phyloP scores from a whole-genome alignment of 2,329 filamentous ascomycete species.

The Penicillium verrucosum region DNA sequence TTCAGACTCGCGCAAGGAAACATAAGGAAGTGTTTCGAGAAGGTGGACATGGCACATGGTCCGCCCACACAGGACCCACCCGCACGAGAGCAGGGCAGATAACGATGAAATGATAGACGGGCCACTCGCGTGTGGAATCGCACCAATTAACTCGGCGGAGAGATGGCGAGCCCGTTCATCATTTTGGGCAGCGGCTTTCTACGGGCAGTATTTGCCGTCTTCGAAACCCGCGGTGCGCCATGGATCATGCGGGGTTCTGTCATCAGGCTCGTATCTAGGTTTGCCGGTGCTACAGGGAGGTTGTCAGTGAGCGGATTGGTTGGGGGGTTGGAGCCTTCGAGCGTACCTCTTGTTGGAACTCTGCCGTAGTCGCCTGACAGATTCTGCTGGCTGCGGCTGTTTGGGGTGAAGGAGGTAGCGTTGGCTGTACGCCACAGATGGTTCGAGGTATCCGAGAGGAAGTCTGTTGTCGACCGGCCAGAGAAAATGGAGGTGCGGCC shows the following conservation, averaged over 20 bases:
- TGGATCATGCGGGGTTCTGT: slow-evolving; percentile 87
- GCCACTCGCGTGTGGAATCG: slow-evolving; percentile 10
- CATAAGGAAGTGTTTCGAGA: not conserved
- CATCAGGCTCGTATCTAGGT: slow-evolving; percentile 82
- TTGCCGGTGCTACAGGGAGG: slow-evolving; percentile 63
- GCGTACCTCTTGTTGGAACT: slow-evolving; percentile 50
- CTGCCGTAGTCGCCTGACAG: slow-evolving; percentile 51
- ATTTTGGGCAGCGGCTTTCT: slow-evolving; percentile 44
- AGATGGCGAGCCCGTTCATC: slow-evolving; percentile 42
- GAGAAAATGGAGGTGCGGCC: slow-evolving; percentile 58
- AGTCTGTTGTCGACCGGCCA: slow-evolving; percentile 48
- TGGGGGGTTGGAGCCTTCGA: slow-evolving; percentile 5
- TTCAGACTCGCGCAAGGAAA: not conserved
- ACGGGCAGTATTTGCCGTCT: slow-evolving; percentile 41
- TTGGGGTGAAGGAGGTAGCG: slow-evolving; percentile 54
- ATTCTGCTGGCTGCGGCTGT: slow-evolving; percentile 46
- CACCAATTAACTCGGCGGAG: slow-evolving; percentile 31
- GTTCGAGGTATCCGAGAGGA: slow-evolving; percentile 61
- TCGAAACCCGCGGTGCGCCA: slow-evolving; percentile 67
- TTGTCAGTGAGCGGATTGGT: slow-evolving; percentile 40
- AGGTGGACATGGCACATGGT: not conserved
- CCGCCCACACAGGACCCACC: not conserved
- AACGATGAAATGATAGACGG: slow-evolving; percentile 5
- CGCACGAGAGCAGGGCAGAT: not conserved
- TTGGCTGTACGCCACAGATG: slow-evolving; percentile 63